These are phyloP conservation scores for Prillingera fragicola DNA, from an alignment of 1,284 basidiomycete species.

Conservation along the genomic window DNA sequence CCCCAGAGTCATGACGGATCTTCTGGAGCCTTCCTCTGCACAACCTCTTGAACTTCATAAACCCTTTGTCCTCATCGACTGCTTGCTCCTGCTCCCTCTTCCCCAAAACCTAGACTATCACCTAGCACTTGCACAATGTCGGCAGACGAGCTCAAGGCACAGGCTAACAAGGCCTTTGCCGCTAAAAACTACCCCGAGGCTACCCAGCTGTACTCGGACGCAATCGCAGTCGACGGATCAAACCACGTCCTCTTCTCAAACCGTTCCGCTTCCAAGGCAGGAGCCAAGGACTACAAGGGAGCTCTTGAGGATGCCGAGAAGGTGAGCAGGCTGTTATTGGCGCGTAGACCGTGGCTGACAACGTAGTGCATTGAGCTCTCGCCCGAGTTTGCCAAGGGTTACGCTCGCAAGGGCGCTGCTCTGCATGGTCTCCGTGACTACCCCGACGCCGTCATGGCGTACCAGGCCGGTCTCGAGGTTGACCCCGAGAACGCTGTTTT, in stretches of 20 bases:
- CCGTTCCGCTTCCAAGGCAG: slow-evolving; percentile 80
- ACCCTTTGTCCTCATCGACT: too few relatives aligned
- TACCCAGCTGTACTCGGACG: slow-evolving; percentile 73
- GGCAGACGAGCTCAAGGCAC: slow-evolving; percentile 69
- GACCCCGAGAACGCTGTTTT: slow-evolving; percentile 72
- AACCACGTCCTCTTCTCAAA: slow-evolving; percentile 93
- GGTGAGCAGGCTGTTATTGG: slow-evolving; percentile 51
- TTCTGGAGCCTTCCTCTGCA: too few relatives aligned
- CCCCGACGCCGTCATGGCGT: slow-evolving; percentile 68
- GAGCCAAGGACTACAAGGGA: slow-evolving; percentile 68
- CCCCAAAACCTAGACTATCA: too few relatives aligned
- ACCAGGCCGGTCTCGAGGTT: slow-evolving; percentile 66
- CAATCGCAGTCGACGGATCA: slow-evolving; percentile 71
- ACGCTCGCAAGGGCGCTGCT: slow-evolving; percentile 89
- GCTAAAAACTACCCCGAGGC: slow-evolving; percentile 89
- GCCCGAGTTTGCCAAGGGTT: slow-evolving; percentile 84
- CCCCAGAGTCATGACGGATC: too few relatives aligned
- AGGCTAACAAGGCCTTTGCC: slow-evolving; percentile 92
- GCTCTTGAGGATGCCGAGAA: slow-evolving; percentile 87
- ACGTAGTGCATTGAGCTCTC: slow-evolving; percentile 61
- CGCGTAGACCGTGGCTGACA: slow-evolving; percentile 16
- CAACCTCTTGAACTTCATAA: too few relatives aligned
- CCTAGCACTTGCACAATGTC: slow-evolving; percentile 16
- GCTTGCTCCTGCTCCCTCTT: too few relatives aligned
- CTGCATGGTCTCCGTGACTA: slow-evolving; percentile 75